Percentiles rank a stretch among this genome's conserved stretches.
phyloP scores from a whole-genome alignment of 805 yeast species.

The Metschnikowia shivogae region DNA sequence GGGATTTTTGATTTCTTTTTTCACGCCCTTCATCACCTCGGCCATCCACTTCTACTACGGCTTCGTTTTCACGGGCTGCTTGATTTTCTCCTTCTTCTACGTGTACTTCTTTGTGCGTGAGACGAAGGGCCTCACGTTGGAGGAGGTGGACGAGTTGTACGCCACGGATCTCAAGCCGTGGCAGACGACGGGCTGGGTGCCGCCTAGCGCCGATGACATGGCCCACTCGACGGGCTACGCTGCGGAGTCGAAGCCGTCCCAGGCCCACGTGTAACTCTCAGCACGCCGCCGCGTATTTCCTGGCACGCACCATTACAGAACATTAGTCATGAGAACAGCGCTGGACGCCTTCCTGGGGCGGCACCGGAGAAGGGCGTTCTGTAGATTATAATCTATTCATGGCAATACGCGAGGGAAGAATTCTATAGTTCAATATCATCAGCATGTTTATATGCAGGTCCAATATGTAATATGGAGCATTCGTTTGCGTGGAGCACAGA shows the following conservation, averaged over 20 bases:
- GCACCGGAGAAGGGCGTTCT: too few relatives aligned
- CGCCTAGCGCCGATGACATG: conserved; percentile 38
- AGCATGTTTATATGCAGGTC: too few relatives aligned
- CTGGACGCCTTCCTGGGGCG: too few relatives aligned
- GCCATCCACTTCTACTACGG: conserved; percentile 66
- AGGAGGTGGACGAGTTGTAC: conserved; percentile 74
- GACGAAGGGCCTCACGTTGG: conserved; percentile 77
- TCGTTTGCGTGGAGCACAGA: too few relatives aligned
- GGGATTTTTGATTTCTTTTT: conserved; percentile 59
- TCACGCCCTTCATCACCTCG: conserved; percentile 61
- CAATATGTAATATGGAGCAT: too few relatives aligned
- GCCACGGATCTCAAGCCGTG: conserved; percentile 36
- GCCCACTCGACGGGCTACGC: conserved; percentile 38
- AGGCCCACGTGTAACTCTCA: conserved; percentile 8
- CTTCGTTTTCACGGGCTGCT: conserved; percentile 60
- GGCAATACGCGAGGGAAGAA: too few relatives aligned
- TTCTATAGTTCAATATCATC: too few relatives aligned
- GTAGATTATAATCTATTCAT: too few relatives aligned
- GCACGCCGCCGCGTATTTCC: not conserved
- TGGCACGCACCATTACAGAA: too few relatives aligned
- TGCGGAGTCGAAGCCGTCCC: conserved; percentile 27
- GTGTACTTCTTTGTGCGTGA: conserved; percentile 72
- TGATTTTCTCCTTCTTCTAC: conserved; percentile 59
- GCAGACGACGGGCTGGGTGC: conserved; percentile 49
- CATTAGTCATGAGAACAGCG: too few relatives aligned